A percentile compares a stretch with the other conserved stretches of the same genome.
Evolutionary conservation across 768 basidiomycete species (phyloP).

Genomic region (Termitomyces sp.): DNA sequence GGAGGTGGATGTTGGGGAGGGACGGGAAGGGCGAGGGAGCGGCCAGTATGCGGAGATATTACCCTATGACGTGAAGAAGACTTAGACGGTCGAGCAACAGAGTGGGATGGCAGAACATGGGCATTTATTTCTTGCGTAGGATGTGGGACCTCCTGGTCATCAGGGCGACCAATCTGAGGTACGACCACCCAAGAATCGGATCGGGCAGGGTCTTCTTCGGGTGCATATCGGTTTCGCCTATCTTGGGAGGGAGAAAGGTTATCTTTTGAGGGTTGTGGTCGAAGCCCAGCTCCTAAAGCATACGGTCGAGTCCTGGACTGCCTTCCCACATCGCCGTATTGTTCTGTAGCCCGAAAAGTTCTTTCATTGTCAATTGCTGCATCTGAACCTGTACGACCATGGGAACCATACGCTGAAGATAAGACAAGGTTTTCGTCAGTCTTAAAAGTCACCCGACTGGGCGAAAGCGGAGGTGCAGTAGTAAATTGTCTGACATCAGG

Average conservation of each 20-base stretch:
- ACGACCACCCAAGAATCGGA: constrained; percentile 24
- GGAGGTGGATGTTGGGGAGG: constrained; percentile 35
- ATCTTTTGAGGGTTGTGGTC: constrained; percentile 26
- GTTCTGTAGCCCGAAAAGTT: constrained; percentile 32
- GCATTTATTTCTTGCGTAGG: constrained; percentile 17
- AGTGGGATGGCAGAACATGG: constrained; percentile 12
- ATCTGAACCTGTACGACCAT: constrained; percentile 46
- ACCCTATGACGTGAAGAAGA: constrained; percentile 24
- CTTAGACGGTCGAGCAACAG: constrained; percentile 23
- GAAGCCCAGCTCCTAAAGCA: constrained; percentile 20
- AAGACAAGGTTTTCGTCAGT: constrained; percentile 32
- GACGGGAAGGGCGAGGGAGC: constrained; percentile 26
- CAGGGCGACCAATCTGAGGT: constrained; percentile 21
- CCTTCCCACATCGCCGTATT: constrained; percentile 22
- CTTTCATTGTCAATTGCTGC: constrained; percentile 44
- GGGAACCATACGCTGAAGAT: constrained; percentile 26
- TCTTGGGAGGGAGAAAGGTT: constrained; percentile 18
- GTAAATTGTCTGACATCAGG: constrained; percentile 8
- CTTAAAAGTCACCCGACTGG: constrained; percentile 33
- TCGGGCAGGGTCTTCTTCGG: constrained; percentile 20
- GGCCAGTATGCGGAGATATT: constrained; percentile 26
- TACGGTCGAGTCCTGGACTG: constrained; percentile 26
- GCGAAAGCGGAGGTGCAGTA: constrained; percentile 37
- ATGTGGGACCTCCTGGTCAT: constrained; percentile 23
- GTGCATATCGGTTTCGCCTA: constrained; percentile 18